phyloP scores from a whole-genome alignment of 768 basidiomycete species.

The Pleurotus eryngii region DNA sequence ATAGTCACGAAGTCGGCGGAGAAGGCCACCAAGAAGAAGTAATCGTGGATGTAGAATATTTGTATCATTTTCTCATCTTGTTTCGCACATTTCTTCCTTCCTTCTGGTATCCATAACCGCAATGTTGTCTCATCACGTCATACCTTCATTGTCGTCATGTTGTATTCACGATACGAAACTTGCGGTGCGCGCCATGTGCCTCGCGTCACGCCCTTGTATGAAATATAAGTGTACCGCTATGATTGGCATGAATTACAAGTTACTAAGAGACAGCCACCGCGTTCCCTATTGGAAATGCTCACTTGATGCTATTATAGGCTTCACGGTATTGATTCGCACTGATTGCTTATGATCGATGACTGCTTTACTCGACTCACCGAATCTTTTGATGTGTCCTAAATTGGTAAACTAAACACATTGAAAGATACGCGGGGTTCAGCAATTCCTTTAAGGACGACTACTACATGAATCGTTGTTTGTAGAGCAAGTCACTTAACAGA shows the following conservation, averaged over 20 bases:
- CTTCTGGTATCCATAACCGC: constrained; percentile 34
- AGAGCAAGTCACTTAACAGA: constrained; percentile 49
- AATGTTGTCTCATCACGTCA: constrained; percentile 15
- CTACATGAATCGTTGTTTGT: neutral
- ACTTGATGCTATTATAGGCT: no score
- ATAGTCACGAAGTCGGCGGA: constrained; percentile 91
- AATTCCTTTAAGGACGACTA: no score
- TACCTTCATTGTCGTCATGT: constrained; percentile 33
- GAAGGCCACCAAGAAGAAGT: constrained; percentile 96
- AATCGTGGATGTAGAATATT: constrained; percentile 73
- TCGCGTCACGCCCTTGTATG: constrained; percentile 9
- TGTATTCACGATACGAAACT: constrained; percentile 41
- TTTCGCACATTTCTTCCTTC: constrained; percentile 42
- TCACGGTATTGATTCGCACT: no score
- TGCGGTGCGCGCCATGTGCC: constrained; percentile 6
- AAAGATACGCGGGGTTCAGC: no score
- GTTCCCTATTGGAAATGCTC: no score
- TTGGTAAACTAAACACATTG: no score
- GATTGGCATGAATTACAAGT: no score
- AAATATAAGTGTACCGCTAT: constrained; percentile 7
- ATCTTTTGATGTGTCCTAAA: no score
- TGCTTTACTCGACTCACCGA: no score
- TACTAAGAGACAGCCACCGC: no score
- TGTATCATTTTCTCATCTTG: constrained; percentile 56
- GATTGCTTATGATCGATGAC: no score